These are phyloP conservation scores for Tulasnella sp. DNA, from an alignment of 768 basidiomycete species.

Conservation along the genomic window DNA sequence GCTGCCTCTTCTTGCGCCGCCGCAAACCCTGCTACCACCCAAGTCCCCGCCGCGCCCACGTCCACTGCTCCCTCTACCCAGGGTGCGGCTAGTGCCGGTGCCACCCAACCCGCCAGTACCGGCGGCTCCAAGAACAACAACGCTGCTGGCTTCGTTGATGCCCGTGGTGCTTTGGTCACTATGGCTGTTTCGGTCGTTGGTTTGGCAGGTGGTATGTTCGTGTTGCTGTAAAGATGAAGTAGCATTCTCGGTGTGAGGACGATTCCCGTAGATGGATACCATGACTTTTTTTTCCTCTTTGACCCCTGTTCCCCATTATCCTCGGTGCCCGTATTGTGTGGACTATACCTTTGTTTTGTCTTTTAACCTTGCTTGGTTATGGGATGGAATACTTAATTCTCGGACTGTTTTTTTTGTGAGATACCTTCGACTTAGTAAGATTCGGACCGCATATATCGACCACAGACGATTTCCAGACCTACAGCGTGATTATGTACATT, in stretches of 20 bases:
- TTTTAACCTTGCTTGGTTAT: neutral
- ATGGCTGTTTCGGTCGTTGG: constrained; percentile 1
- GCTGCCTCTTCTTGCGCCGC: constrained; percentile 61
- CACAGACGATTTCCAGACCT: too few relatives aligned
- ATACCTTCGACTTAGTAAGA: neutral
- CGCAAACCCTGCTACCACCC: constrained; percentile 37
- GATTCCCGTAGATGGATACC: neutral
- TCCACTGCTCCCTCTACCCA: neutral
- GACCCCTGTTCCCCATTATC: neutral
- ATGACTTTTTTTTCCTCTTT: neutral
- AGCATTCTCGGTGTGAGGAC: neutral
- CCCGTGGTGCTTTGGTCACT: neutral
- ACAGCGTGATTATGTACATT: neutral
- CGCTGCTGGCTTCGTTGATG: neutral
- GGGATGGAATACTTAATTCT: neutral
- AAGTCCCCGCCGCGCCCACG: neutral
- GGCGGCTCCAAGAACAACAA: neutral
- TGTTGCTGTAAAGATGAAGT: neutral
- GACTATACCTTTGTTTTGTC: neutral
- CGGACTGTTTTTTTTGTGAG: neutral
- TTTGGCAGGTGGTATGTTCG: constrained; percentile 7
- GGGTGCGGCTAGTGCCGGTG: neutral
- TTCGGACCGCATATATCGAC: too few relatives aligned
- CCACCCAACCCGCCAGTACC: neutral
- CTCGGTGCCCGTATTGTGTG: neutral